Conservation (phyloP, 2,329 filamentous ascomycete genomes). For the Lachnellula arida region DNA sequence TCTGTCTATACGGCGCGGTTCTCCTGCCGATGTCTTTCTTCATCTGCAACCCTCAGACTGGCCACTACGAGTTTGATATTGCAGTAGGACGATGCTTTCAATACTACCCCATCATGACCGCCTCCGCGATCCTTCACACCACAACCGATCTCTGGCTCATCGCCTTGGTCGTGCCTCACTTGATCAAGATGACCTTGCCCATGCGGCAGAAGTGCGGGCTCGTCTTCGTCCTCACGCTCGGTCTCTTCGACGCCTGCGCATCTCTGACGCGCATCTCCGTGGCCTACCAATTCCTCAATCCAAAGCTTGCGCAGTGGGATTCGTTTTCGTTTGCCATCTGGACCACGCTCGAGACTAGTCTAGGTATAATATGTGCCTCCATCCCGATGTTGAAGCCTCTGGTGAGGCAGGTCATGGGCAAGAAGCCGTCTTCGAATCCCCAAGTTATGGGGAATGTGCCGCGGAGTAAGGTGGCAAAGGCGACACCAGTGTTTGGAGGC, state of each 20-base stretch:
- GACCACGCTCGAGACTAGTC: background rate
- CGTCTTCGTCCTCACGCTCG: background rate
- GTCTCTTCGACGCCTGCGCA: constrained; percentile 1
- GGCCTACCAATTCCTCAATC: background rate
- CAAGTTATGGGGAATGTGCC: background rate
- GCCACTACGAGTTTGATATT: background rate
- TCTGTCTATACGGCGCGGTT: background rate
- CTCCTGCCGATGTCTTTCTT: background rate
- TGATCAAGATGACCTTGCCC: background rate
- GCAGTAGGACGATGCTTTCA: background rate
- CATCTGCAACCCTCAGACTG: background rate
- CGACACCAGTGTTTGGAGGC: background rate
- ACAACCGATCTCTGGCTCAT: background rate
- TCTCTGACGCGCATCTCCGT: background rate
- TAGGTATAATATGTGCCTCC: background rate
- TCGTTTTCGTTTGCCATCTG: background rate
- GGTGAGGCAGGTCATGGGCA: constrained; percentile 28
- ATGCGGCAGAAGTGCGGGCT: background rate
- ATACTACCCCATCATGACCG: constrained; percentile 1
- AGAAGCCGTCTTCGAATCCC: background rate
- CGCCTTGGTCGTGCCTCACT: background rate
- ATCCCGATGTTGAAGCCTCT: background rate
- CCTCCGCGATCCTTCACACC: background rate
- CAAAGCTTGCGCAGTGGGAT: background rate
- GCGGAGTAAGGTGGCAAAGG: background rate